Percentiles rank a stretch among this genome's conserved stretches.
Conservation (phyloP, 169 alveolate species). For the Cryptosporidium meleagridis region DNA sequence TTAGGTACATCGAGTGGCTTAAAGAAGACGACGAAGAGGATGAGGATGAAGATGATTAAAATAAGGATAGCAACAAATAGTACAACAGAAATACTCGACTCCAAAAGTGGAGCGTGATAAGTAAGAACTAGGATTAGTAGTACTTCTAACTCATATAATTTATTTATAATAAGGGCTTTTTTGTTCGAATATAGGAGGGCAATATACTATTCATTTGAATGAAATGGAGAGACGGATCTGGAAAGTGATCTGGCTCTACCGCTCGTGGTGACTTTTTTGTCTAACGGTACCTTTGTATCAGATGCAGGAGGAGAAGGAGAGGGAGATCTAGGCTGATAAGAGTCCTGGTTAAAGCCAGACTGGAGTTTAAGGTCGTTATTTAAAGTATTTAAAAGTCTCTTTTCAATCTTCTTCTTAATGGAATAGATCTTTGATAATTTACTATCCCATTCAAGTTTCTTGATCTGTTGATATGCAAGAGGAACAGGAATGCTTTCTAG, state of each 20-base stretch:
- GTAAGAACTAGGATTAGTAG: not conserved
- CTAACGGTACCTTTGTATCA: not conserved
- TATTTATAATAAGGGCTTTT: not conserved
- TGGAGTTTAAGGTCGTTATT: not conserved
- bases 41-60: not conserved
- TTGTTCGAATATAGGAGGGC: not conserved
- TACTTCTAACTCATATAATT: not conserved
- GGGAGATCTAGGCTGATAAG: not conserved
- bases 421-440: conserved; percentile 28
- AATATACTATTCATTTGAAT: not conserved
- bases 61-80: not conserved
- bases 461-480: conserved; percentile 63
- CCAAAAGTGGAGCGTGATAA: not conserved
- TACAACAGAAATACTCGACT: not conserved
- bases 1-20: conserved; percentile 43
- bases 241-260: conserved; percentile 42
- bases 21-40: conserved; percentile 22
- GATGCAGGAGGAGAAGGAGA: not conserved
- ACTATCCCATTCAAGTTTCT: conserved; percentile 57
- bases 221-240: conserved; percentile 27
- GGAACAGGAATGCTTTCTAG: conserved; percentile 41
- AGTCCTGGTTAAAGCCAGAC: not conserved
- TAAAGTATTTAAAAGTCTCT: conserved; percentile 14
- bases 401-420: conserved; percentile 34
- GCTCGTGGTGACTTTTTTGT: not conserved